These are phyloP conservation scores for Vairimorpha apis DNA, from an alignment of 371 early-diverging fungal species.

Conservation along the genomic window DNA sequence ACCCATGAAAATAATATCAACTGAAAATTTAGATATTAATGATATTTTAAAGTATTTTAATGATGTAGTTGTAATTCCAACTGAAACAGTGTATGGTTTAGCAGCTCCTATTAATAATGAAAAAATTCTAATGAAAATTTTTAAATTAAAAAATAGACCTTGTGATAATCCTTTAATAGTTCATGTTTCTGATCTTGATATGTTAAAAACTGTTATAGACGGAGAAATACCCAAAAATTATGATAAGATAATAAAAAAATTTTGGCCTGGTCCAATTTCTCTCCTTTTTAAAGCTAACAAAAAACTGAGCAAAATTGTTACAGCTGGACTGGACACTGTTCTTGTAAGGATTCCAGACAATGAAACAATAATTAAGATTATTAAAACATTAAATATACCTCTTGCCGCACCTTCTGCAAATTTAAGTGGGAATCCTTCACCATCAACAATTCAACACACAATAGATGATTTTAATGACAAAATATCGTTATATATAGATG, in stretches of 20 bases:
- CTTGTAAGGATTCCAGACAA: conserved; percentile 87
- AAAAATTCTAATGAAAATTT: conserved; percentile 73
- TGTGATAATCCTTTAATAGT: conserved; percentile 95
- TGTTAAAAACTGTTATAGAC: conserved; percentile 70
- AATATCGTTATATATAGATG: conserved; percentile 80
- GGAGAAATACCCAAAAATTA: conserved; percentile 56
- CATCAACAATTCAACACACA: conserved; percentile 83
- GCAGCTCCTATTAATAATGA: conserved; percentile 77
- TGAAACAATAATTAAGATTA: conserved; percentile 78
- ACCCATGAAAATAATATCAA: conserved; percentile 21
- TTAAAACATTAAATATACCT: conserved; percentile 76
- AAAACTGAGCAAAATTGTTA: conserved; percentile 69
- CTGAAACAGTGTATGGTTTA: conserved; percentile 98
- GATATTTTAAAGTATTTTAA: conserved; percentile 19
- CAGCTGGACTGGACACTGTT: conserved; percentile 78
- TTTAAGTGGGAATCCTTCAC: conserved; percentile 84
- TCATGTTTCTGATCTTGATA: conserved; percentile 78
- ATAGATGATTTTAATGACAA: conserved; percentile 73
- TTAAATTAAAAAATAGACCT: conserved; percentile 82
- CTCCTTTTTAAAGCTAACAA: conserved; percentile 73
- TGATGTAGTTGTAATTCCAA: conserved; percentile 78
- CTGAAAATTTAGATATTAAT: conserved; percentile 9
- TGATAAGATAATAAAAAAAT: conserved; percentile 64
- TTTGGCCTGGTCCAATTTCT: conserved; percentile 97
- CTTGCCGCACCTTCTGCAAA: conserved; percentile 98